A percentile compares a stretch with the other conserved stretches of the same genome.
Evolutionary conservation across 2,329 filamentous ascomycete genomes (phyloP).

Genomic region (Paraphoma chrysanthemicola): DNA sequence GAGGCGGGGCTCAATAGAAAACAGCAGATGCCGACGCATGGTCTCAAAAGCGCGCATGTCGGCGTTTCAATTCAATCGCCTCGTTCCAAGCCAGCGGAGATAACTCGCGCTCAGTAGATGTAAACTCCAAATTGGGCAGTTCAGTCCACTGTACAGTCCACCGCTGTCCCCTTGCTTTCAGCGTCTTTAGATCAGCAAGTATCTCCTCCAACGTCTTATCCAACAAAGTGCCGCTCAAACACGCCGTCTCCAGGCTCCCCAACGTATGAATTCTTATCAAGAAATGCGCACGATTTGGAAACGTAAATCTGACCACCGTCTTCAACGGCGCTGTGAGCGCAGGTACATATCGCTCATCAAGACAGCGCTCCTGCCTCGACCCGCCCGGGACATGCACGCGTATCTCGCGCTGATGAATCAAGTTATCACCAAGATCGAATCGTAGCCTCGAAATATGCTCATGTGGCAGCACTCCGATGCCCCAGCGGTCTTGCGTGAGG

Average conservation of each 20-base stretch:
- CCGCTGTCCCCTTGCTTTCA: not conserved
- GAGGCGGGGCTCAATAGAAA: too few species aligned
- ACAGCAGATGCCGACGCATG: too few species aligned
- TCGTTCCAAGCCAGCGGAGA: not conserved
- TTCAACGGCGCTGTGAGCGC: conserved; percentile 1
- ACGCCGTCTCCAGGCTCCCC: not conserved
- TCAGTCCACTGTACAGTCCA: conserved; percentile 5
- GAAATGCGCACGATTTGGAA: conserved; percentile 9
- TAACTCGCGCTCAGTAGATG: not conserved
- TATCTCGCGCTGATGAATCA: not conserved
- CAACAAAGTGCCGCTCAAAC: not conserved
- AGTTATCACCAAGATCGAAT: conserved; percentile 2
- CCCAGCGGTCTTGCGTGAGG: conserved; percentile 4
- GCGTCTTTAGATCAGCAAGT: not conserved
- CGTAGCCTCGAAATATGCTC: conserved; percentile 2
- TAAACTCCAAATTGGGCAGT: conserved; percentile 2
- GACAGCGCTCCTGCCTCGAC: not conserved
- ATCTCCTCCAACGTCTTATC: not conserved
- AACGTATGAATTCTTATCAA: conserved; percentile 12
- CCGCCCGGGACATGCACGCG: not conserved
- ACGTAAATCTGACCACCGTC: not conserved
- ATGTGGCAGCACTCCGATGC: not conserved
- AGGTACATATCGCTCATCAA: not conserved
- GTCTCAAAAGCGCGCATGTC: too few species aligned
- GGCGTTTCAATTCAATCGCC: not conserved